Evolutionary conservation across 257 asterid genomes (phyloP).

Genomic region (Cruciata laevipes): DNA sequence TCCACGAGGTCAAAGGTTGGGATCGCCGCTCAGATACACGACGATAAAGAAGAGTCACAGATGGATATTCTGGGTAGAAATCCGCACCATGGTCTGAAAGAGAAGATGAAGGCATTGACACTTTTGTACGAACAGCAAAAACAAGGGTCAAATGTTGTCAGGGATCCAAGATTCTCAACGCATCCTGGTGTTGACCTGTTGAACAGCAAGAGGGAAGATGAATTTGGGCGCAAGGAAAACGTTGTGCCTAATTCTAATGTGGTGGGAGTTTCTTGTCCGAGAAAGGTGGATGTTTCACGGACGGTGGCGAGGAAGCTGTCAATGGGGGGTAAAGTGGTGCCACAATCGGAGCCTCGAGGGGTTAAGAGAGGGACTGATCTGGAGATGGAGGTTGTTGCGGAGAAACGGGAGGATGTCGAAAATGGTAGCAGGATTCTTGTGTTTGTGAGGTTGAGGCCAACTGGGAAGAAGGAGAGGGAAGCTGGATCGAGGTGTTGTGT

Average conservation of each 20-base stretch:
- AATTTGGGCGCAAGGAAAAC: constrained; percentile 21
- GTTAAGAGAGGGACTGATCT: constrained; percentile 22
- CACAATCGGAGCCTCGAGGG: constrained; percentile 26
- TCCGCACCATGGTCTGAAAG: constrained; percentile 57
- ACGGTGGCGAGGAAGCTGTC: constrained; percentile 39
- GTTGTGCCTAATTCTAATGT: constrained; percentile 21
- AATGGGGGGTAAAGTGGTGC: constrained; percentile 27
- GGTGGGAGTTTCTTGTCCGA: constrained; percentile 26
- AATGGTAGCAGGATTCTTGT: constrained; percentile 50
- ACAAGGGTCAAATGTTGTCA: constrained; percentile 23
- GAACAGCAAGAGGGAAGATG: constrained; percentile 16
- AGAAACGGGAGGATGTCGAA: constrained; percentile 16
- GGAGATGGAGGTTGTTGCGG: constrained; percentile 24
- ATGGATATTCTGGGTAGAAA: constrained; percentile 27
- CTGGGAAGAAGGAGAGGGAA: constrained; percentile 47
- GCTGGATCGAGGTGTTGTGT: constrained; percentile 55
- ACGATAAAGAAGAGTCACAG: constrained; percentile 28
- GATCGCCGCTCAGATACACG: constrained; percentile 11
- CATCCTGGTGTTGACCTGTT: constrained; percentile 49
- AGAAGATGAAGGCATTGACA: constrained; percentile 53
- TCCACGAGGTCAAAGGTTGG: constrained; percentile 36
- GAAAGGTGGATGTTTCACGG: constrained; percentile 23
- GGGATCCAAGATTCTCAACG: constrained; percentile 36
- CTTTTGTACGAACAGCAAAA: constrained; percentile 58
- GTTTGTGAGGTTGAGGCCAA: constrained; percentile 64